Evolutionary conservation across 352 stramenopile species (phyloP).

Genomic region (Globisporangium spinosum): DNA sequence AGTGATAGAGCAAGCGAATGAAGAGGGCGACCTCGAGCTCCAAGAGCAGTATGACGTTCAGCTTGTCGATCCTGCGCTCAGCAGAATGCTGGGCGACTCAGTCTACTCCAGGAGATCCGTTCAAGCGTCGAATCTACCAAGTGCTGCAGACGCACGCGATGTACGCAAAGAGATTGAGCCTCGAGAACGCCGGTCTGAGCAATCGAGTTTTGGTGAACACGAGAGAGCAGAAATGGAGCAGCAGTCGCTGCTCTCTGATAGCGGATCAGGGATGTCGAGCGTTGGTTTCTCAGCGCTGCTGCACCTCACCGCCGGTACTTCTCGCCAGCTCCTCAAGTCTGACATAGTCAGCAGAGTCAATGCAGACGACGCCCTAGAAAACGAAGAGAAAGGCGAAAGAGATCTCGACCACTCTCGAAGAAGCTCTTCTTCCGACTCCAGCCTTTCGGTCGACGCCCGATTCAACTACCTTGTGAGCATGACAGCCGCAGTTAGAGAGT

Average conservation of each 20-base stretch:
- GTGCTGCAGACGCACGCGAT: background rate
- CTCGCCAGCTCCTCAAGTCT: slow-evolving; percentile 7
- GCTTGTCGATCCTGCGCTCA: slow-evolving; percentile 31
- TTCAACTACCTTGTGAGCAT: slow-evolving; percentile 53
- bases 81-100: slow-evolving; percentile 21
- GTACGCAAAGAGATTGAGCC: slow-evolving; percentile 1
- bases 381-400: slow-evolving; percentile 5
- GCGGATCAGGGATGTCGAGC: slow-evolving; percentile 40
- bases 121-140: background rate
- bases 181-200: background rate
- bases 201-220: background rate
- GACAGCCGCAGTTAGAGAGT: slow-evolving; percentile 33
- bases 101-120: background rate
- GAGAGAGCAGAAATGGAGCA: slow-evolving; percentile 3
- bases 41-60: slow-evolving; percentile 36
- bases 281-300: slow-evolving; percentile 45
- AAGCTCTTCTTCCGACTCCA: slow-evolving; percentile 37
- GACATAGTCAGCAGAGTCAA: background rate
- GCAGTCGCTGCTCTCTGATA: slow-evolving; percentile 24
- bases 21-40: slow-evolving; percentile 6
- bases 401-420: background rate
- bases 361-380: slow-evolving; percentile 4
- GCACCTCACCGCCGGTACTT: slow-evolving; percentile 30
- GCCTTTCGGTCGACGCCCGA: slow-evolving; percentile 36
- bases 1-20: slow-evolving; percentile 3